These are phyloP conservation scores for Colletotrichum euphorbiae DNA, from an alignment of 2,329 filamentous ascomycete species.

Conservation along the genomic window DNA sequence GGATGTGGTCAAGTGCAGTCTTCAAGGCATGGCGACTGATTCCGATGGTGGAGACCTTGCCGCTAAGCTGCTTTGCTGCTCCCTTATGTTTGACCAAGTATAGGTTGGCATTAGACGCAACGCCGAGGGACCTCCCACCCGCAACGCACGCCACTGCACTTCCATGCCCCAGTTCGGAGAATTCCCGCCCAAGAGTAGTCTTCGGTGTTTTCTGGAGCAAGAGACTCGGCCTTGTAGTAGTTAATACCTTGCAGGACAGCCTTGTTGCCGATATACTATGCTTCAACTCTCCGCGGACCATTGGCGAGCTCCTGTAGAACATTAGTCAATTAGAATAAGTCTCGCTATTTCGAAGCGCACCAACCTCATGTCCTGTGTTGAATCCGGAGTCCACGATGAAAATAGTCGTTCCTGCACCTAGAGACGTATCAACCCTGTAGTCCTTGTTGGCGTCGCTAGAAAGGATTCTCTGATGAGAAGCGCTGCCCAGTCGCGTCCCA, in stretches of 20 bases:
- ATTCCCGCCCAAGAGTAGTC: neutral
- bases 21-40: neutral
- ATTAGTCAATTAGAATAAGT: neutral
- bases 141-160: slow-evolving; percentile 13
- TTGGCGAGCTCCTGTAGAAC: slow-evolving; percentile 10
- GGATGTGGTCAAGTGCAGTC: neutral
- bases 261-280: slow-evolving; percentile 13
- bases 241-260: neutral
- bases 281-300: neutral
- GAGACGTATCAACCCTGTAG: neutral
- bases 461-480: neutral
- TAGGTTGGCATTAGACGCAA: slow-evolving; percentile 19
- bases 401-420: neutral
- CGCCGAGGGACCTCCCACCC: slow-evolving; percentile 5
- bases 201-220: neutral
- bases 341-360: neutral
- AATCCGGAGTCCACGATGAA: slow-evolving; percentile 14
- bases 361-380: slow-evolving; percentile 14
- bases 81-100: slow-evolving; percentile 18
- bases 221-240: slow-evolving; percentile 7
- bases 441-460: neutral
- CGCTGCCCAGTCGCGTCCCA: neutral
- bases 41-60: neutral
- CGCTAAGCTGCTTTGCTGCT: neutral
- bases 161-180: neutral